phyloP scores from a whole-genome alignment of 495 filamentous ascomycete species.

The Penicillium maclennaniae region DNA sequence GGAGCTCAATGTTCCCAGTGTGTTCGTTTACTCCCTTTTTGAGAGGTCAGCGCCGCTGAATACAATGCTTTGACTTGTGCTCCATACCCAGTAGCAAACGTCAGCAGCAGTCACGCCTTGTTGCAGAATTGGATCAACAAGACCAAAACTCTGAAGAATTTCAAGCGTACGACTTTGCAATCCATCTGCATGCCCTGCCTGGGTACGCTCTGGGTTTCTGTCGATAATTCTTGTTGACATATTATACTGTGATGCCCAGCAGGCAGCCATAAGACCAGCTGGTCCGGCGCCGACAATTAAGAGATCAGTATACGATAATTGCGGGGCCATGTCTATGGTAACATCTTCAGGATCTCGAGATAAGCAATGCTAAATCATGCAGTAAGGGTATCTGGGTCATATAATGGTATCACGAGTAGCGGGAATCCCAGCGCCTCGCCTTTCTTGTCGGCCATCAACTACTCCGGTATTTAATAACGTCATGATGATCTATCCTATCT shows the following conservation, averaged over 20 bases:
- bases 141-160: slow-evolving; percentile 64
- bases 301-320: slow-evolving; percentile 29
- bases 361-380: too few relatives aligned
- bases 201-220: slow-evolving; percentile 45
- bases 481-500: too few relatives aligned
- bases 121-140: slow-evolving; percentile 55
- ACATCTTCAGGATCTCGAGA: too few relatives aligned
- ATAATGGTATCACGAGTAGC: too few relatives aligned
- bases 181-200: slow-evolving; percentile 64
- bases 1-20: background rate
- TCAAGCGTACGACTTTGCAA: slow-evolving; percentile 67
- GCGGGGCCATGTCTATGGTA: background rate
- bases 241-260: slow-evolving; percentile 53
- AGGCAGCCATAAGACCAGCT: slow-evolving; percentile 54
- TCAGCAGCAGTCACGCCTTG: slow-evolving; percentile 61
- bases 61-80: background rate
- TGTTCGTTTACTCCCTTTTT: background rate
- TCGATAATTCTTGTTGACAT: slow-evolving; percentile 53
- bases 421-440: too few relatives aligned
- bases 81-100: slow-evolving; percentile 47
- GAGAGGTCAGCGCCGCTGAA: background rate
- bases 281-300: slow-evolving; percentile 58
- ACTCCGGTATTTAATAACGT: too few relatives aligned
- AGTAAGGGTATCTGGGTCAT: too few relatives aligned
- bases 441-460: too few relatives aligned